Evolutionary conservation across 495 filamentous ascomycete species (phyloP), one percentile per base, ranked within the genome.

Genomic region (Hypoxylon crocopeplum): DNA sequence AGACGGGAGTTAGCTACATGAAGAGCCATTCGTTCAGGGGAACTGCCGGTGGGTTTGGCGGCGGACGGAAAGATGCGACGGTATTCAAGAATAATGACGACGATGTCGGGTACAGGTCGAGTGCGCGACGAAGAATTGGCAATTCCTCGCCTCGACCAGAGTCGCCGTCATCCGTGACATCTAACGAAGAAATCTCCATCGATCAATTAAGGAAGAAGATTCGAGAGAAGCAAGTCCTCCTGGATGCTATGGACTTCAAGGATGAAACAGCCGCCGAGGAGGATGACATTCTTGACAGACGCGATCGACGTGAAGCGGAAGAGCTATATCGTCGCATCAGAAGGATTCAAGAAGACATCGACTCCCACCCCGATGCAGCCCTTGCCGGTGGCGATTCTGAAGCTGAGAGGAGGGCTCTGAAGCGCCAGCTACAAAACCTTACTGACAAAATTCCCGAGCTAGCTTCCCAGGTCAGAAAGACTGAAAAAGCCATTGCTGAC

Each of bases 201-300:
- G 92, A 97, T 13, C 93, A 98, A 59, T 71, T 99, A 45, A 85
- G 82, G 22, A 99, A 98, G 80, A 91, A 91, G 72, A 92, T 99
- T 56, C 90, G 87, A 38, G 95, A 99, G 77, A 92, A 94, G 69
- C 91, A 96, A 72, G 84, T 99, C 12, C 79, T 99, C 64, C 81
- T 99, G n/a, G 93, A 98, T 70, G 94, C 95, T 1, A 92, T 96
- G 71, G 95, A 99, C 68, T 97, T 97, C 72, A 89, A 92, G 64
- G 95, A 98, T 61, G 93, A 97, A 73, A 90, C 90, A 69, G 81
- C 84, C 39, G 85, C 84, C 1, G 95, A 98, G 64, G 89, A 97
- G 70, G 94, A 98, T 59, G 94, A 97, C 56, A 87, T 87, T 15
- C 82, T 97, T 20, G 95, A 98, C 67, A 86, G 94, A 38, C 85